Evolutionary conservation across 2,329 filamentous ascomycete genomes (phyloP).

Genomic region (Cercospora citrullina): DNA sequence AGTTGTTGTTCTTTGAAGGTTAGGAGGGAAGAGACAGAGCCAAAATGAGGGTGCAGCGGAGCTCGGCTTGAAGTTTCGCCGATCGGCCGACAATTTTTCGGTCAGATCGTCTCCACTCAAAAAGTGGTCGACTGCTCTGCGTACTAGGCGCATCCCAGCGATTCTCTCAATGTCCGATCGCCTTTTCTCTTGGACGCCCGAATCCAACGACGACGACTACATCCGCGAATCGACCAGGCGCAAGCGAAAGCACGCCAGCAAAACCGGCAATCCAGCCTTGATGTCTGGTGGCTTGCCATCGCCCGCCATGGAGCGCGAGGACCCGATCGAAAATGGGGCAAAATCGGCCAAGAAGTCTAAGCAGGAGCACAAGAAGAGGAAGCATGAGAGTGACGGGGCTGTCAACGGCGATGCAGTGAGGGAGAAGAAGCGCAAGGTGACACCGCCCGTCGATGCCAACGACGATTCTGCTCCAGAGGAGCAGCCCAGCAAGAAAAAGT

Average conservation of each 20-base stretch:
- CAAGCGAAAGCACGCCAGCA: conserved; percentile 28
- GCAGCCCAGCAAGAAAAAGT: conserved; percentile 29
- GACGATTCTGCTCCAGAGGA: conserved; percentile 26
- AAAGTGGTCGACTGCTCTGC: conserved; percentile 2
- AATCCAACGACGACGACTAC: conserved; percentile 32
- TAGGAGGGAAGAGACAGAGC: neutral
- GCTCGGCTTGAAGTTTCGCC: conserved; percentile 1
- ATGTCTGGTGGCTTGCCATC: conserved; percentile 39
- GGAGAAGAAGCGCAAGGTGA: conserved; percentile 18
- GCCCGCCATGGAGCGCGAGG: conserved; percentile 31
- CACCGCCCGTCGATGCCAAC: conserved; percentile 16
- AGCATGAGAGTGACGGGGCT: conserved; percentile 25
- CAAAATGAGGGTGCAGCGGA: neutral
- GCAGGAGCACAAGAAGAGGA: conserved; percentile 39
- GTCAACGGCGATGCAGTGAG: conserved; percentile 15
- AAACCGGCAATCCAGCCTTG: conserved; percentile 31
- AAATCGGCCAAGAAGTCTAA: conserved; percentile 32
- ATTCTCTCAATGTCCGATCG: conserved; percentile 9
- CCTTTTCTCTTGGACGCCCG: conserved; percentile 13
- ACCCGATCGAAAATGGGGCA: conserved; percentile 27
- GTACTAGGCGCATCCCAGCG: neutral
- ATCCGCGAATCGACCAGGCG: conserved; percentile 30
- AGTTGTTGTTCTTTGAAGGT: neutral
- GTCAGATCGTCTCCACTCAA: conserved; percentile 4
- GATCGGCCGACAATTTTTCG: conserved; percentile 3